A percentile compares a stretch with the other conserved stretches of the same genome.
Evolutionary conservation across 176 grass and related monocot species (phyloP).

Genomic region (Aegilops longissima): DNA sequence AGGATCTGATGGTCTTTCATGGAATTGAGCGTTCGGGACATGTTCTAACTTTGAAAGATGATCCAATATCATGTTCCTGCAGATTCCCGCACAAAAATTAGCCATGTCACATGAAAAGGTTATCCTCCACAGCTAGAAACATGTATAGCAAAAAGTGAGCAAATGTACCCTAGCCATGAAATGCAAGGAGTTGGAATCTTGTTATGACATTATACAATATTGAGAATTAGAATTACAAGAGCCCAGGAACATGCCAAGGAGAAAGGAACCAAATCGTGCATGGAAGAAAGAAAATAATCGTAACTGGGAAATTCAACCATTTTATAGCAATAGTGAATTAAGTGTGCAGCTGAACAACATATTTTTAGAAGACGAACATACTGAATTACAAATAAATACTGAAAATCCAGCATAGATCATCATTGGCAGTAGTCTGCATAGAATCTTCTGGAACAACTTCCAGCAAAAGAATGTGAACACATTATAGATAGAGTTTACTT

Average conservation of each 20-base stretch:
- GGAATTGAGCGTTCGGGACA: constrained; percentile 85
- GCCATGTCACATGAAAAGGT: neutral
- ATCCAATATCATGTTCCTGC: constrained; percentile 75
- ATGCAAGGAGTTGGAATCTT: neutral
- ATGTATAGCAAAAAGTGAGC: neutral
- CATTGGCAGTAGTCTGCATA: neutral
- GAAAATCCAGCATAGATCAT: constrained; percentile 17
- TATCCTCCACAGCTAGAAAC: neutral
- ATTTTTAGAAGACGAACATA: neutral
- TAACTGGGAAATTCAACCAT: neutral
- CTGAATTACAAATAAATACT: constrained; percentile 24
- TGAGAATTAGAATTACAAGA: constrained; percentile 11
- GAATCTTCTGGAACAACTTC: neutral
- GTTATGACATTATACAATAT: neutral
- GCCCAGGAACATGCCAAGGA: neutral
- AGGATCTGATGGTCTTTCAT: constrained; percentile 66
- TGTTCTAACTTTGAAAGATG: constrained; percentile 73
- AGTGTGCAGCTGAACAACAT: neutral
- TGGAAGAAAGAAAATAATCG: neutral
- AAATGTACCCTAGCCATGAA: constrained; percentile 7
- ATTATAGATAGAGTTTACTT: constrained; percentile 25
- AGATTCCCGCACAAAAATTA: constrained; percentile 9
- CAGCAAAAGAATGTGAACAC: constrained; percentile 22
- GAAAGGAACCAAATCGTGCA: neutral
- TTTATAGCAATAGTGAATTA: constrained; percentile 12